Percentiles rank a stretch among this genome's conserved stretches.
Conservation (phyloP, 2,329 filamentous ascomycete genomes). For the Fusarium buharicum region DNA sequence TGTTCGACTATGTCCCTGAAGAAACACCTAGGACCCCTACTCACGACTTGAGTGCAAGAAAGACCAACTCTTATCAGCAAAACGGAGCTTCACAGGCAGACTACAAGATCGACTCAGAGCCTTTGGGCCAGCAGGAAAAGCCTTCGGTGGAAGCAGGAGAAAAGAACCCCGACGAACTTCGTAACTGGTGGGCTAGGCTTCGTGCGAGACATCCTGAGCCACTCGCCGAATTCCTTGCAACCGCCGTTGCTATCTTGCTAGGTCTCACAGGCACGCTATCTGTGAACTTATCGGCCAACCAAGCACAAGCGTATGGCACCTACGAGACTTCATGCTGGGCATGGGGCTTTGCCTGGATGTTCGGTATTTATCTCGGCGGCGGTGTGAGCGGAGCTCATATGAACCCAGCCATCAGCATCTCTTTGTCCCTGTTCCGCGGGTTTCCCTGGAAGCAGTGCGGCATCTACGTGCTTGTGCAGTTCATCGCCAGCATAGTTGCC, state of each 20-base stretch:
- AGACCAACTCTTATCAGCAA: neutral
- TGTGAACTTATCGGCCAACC: constrained; percentile 31
- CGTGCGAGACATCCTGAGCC: constrained; percentile 38
- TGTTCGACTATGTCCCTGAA: constrained; percentile 20
- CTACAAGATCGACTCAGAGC: constrained; percentile 31
- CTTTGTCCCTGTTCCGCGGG: constrained; percentile 50
- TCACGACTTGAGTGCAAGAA: neutral
- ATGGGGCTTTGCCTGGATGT: constrained; percentile 44
- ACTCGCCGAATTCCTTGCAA: constrained; percentile 39
- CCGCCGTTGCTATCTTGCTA: constrained; percentile 29
- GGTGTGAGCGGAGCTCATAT: constrained; percentile 47
- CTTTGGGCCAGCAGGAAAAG: constrained; percentile 28
- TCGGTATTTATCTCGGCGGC: constrained; percentile 41
- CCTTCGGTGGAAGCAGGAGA: constrained; percentile 25
- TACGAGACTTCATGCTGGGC: constrained; percentile 43
- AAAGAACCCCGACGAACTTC: constrained; percentile 26
- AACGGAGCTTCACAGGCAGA: constrained; percentile 9
- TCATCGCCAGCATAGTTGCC: constrained; percentile 10
- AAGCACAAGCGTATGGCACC: constrained; percentile 23
- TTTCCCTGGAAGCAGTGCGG: constrained; percentile 51
- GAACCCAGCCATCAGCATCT: constrained; percentile 52
- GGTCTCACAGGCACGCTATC: constrained; percentile 33
- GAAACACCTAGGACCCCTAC: neutral
- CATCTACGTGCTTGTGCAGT: constrained; percentile 14
- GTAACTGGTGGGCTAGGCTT: constrained; percentile 41